Percentiles rank a stretch among this genome's conserved stretches.
Evolutionary conservation across 2,329 filamentous ascomycete species (phyloP).

Genomic region (Ceratocystis lukuohia): DNA sequence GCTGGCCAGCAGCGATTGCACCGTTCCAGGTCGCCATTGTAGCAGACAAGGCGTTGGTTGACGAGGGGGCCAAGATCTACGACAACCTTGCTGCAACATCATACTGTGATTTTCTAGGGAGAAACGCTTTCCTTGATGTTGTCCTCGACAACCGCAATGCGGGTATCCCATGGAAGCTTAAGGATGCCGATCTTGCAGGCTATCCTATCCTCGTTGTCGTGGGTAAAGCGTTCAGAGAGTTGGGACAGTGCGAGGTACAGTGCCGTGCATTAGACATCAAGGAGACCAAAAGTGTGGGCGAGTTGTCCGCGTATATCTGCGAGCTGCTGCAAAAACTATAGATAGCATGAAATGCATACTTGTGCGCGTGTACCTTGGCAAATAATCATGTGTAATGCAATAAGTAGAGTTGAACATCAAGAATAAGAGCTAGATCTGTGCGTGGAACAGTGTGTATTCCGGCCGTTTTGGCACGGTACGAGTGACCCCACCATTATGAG

Average conservation of each 20-base stretch:
- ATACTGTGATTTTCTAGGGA: background rate
- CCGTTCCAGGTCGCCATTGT: constrained; percentile 69
- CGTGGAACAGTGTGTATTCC: background rate
- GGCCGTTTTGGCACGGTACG: background rate
- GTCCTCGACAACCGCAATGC: constrained; percentile 61
- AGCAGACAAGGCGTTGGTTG: constrained; percentile 32
- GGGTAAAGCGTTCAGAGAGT: constrained; percentile 53
- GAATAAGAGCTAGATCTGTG: background rate
- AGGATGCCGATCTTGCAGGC: constrained; percentile 78
- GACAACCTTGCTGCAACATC: constrained; percentile 38
- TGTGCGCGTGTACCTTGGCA: background rate
- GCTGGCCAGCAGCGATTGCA: constrained; percentile 78
- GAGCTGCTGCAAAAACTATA: constrained; percentile 29
- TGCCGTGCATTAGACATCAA: constrained; percentile 54
- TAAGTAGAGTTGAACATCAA: background rate
- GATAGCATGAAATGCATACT: background rate
- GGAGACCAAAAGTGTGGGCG: constrained; percentile 41
- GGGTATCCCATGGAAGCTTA: constrained; percentile 69
- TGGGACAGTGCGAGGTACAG: constrained; percentile 58
- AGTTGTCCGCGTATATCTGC: constrained; percentile 35
- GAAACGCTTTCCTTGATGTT: constrained; percentile 38
- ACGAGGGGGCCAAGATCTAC: constrained; percentile 46
- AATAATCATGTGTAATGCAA: background rate
- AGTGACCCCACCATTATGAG: background rate
- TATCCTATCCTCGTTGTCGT: constrained; percentile 75